Evolutionary conservation across 176 grass and related monocot genomes (phyloP), one percentile per base, ranked within the genome.

Genomic region (Oryza officinalis): DNA sequence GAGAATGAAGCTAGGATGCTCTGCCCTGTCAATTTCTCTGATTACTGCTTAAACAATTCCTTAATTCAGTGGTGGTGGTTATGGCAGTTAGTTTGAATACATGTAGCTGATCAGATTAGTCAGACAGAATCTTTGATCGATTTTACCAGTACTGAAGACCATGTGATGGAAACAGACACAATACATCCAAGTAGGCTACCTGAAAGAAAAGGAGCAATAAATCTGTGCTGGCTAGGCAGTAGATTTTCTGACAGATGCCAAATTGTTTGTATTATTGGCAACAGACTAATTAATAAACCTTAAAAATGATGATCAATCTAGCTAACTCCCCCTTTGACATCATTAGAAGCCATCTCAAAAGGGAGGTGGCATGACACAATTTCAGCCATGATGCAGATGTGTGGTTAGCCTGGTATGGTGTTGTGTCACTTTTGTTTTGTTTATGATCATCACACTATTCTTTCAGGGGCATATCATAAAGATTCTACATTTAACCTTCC

Each of bases 91-190:
- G 63, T 63, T 78, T 83, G 74, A 86, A 86, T 68, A 81, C 66
- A 79, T 79, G 35, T 25, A 78, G 74, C 46, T 47, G 11, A 73
- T 90, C 60, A 46, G 88, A 67, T 83, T 59, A 72, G 46, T 78
- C 46, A 78, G 77, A 73, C 60, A 78, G 78, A 78, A 90, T 90
- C 79, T 67, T 77, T 86, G 59, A 86, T 82, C 66, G 67, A 90
- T 82, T 72, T 78, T 78, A 44, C 73, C 46, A 67, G 65, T 69
- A 84, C 60, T 13, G 43, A 44, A 45, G 72, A 78, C 72, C 79
- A 82, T 86, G 83, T 86, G 83, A 78, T 4, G 0, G 9, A 85
- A 81, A 82, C 72, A 7, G 57, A 86, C 88, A 82, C 83, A 61
- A 86, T 47, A 82, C 83, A 67, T 86, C 83, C 78, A 86, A 78